phyloP scores from a whole-genome alignment of 352 stramenopile genomes.

The Phytophthora tubulina region DNA sequence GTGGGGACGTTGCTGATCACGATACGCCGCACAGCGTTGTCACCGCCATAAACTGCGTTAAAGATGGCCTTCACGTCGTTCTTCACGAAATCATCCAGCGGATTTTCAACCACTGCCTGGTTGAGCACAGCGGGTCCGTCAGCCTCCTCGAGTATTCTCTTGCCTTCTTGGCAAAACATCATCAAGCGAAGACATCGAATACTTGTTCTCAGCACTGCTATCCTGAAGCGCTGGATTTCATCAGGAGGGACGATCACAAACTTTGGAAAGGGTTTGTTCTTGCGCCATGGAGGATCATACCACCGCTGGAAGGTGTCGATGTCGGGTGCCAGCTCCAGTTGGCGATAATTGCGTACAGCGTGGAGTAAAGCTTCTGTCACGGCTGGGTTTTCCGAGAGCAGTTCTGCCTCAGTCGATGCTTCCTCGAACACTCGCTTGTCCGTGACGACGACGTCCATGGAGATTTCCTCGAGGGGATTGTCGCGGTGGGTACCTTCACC shows the following conservation, averaged over 20 bases:
- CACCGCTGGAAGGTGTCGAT: slow-evolving; percentile 59
- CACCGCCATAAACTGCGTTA: slow-evolving; percentile 68
- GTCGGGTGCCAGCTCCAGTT: slow-evolving; percentile 61
- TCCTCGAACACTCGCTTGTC: slow-evolving; percentile 69
- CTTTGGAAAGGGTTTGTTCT: slow-evolving; percentile 54
- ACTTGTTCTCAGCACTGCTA: slow-evolving; percentile 64
- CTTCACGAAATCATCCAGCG: slow-evolving; percentile 78
- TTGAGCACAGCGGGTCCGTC: slow-evolving; percentile 62
- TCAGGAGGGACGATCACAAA: slow-evolving; percentile 55
- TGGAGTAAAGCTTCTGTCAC: slow-evolving; percentile 63
- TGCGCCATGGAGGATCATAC: slow-evolving; percentile 70
- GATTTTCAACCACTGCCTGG: slow-evolving; percentile 59
- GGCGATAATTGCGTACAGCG: slow-evolving; percentile 48
- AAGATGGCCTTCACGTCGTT: slow-evolving; percentile 85
- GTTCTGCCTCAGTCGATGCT: slow-evolving; percentile 76
- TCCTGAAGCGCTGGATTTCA: slow-evolving; percentile 62
- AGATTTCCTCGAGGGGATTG: slow-evolving; percentile 60
- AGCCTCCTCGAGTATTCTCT: slow-evolving; percentile 50
- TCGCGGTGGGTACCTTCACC: slow-evolving; percentile 70
- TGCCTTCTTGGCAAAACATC: slow-evolving; percentile 64
- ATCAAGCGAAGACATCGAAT: slow-evolving; percentile 75
- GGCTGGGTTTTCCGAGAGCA: slow-evolving; percentile 63
- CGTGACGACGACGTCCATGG: slow-evolving; percentile 61
- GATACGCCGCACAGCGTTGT: slow-evolving; percentile 76
- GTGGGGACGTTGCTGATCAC: slow-evolving; percentile 59